Percentiles rank a stretch among this genome's conserved stretches.
phyloP scores from a whole-genome alignment of 352 stramenopile genomes.

The Detonula confervacea region DNA sequence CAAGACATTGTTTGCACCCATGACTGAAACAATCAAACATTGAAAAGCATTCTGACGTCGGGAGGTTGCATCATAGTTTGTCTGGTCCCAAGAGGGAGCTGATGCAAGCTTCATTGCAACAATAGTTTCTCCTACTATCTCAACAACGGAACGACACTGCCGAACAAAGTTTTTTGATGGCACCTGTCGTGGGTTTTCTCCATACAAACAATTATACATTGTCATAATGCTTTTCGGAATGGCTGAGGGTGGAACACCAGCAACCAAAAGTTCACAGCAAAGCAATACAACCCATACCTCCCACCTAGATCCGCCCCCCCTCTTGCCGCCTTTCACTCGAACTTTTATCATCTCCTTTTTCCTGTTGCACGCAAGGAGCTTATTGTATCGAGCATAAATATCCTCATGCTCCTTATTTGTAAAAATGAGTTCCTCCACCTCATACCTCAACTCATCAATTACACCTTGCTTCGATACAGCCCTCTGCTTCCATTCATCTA shows the following conservation, averaged over 20 bases:
- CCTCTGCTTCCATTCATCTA: no score
- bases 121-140: conserved; percentile 41
- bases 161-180: conserved; percentile 37
- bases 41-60: conserved; percentile 33
- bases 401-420: no score
- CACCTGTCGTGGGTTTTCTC: conserved; percentile 11
- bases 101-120: conserved; percentile 25
- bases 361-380: background rate
- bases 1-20: conserved; percentile 10
- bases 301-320: conserved; percentile 7
- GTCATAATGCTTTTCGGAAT: conserved; percentile 30
- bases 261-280: conserved; percentile 43
- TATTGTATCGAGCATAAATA: no score
- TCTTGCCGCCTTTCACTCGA: conserved; percentile 4
- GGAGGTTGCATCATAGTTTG: conserved; percentile 26
- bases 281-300: conserved; percentile 33
- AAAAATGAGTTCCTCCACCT: no score
- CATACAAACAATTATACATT: conserved; percentile 27
- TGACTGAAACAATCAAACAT: conserved; percentile 32
- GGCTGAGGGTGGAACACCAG: conserved; percentile 20
- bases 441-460: no score
- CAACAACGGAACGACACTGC: conserved; percentile 23
- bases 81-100: conserved; percentile 18
- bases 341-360: conserved; percentile 16
- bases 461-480: no score